These are phyloP conservation scores for Aphanomyces cochlioides DNA, from an alignment of 352 stramenopile genomes.

Conservation along the genomic window DNA sequence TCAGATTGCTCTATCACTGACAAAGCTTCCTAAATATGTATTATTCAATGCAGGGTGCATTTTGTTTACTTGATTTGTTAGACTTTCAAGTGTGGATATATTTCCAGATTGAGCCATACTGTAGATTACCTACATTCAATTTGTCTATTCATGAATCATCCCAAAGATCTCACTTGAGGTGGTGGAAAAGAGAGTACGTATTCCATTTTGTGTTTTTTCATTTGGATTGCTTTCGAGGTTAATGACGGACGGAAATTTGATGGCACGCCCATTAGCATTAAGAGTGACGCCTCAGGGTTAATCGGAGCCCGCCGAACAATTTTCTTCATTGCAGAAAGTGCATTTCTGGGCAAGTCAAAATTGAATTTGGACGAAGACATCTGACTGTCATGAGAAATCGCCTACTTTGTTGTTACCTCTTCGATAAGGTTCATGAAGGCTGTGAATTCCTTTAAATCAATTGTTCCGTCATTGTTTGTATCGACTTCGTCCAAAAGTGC, in stretches of 20 bases:
- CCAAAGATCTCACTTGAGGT: slow-evolving; percentile 40
- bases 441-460: slow-evolving; percentile 71
- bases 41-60: too few relatives aligned
- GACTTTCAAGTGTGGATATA: neutral
- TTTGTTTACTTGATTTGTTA: too few relatives aligned
- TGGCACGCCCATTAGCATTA: slow-evolving; percentile 75
- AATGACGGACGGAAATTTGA: slow-evolving; percentile 72
- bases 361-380: neutral
- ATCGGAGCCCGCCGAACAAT: slow-evolving; percentile 58
- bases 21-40: neutral
- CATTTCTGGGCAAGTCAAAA: slow-evolving; percentile 20
- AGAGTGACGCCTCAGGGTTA: slow-evolving; percentile 61
- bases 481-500: slow-evolving; percentile 68
- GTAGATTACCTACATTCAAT: slow-evolving; percentile 14
- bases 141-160: neutral
- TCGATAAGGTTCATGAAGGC: slow-evolving; percentile 70
- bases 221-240: slow-evolving; percentile 48
- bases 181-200: slow-evolving; percentile 68
- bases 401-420: slow-evolving; percentile 34
- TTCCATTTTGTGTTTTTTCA: slow-evolving; percentile 61
- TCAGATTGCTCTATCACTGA: slow-evolving; percentile 54
- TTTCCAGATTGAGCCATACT: slow-evolving; percentile 27
- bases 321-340: slow-evolving; percentile 74
- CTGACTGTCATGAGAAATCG: too few relatives aligned
- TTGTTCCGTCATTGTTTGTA: slow-evolving; percentile 51